These are phyloP conservation scores for Narthecium ossifragum DNA, from an alignment of 106 monocot species.

Conservation along the genomic window DNA sequence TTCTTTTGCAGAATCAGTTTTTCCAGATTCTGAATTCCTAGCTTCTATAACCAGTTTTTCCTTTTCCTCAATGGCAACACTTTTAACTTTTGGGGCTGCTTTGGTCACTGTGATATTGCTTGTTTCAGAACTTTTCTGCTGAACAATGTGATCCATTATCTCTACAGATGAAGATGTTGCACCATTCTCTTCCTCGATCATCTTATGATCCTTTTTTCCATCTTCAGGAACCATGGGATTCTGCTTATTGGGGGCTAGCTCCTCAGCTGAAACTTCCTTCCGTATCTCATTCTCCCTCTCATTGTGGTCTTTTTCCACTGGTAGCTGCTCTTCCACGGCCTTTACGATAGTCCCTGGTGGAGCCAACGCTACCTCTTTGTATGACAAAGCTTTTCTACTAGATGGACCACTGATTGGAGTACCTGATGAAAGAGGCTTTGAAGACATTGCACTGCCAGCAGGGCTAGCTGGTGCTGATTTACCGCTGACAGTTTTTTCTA, in stretches of 20 bases:
- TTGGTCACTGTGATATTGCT: background rate
- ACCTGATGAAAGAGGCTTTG: conserved; percentile 24
- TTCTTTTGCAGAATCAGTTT: conserved; percentile 11
- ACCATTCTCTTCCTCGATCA: background rate
- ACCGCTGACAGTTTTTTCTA: conserved; percentile 32
- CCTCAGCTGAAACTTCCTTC: conserved; percentile 6
- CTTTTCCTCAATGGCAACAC: background rate
- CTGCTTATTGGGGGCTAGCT: background rate
- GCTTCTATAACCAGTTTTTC: conserved; percentile 9
- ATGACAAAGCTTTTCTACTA: conserved; percentile 64
- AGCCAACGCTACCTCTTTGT: conserved; percentile 95
- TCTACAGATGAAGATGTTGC: conserved; percentile 5
- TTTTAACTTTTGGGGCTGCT: conserved; percentile 8
- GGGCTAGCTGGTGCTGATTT: conserved; percentile 37
- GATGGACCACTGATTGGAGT: conserved; percentile 25
- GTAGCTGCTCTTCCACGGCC: conserved; percentile 28
- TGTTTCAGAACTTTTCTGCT: conserved; percentile 22
- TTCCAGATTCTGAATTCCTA: conserved; percentile 13
- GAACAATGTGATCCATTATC: conserved; percentile 1
- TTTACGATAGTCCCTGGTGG: conserved; percentile 76
- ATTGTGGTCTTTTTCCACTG: conserved; percentile 21
- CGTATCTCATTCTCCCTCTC: conserved; percentile 18
- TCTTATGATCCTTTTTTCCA: conserved; percentile 3
- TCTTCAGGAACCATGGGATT: background rate
- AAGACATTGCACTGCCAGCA: conserved; percentile 15